Evolutionary conservation across 2,329 filamentous ascomycete species (phyloP).

Genomic region (Colletotrichum simmondsii): DNA sequence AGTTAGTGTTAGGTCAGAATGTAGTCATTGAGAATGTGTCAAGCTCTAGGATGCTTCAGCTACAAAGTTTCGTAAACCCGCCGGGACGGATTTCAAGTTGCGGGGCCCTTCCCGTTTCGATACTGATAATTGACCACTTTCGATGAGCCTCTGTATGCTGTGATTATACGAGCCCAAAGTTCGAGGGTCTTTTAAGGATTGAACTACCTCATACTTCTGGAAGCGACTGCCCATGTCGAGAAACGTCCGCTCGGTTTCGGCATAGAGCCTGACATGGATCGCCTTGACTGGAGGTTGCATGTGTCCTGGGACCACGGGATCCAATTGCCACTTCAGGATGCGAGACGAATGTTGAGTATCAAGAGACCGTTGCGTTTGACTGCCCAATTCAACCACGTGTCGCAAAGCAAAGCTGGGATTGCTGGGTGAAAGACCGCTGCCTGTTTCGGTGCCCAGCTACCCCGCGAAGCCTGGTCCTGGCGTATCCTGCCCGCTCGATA

Average conservation of each 20-base stretch:
- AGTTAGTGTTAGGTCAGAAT: too few species aligned
- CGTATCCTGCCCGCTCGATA: neutral
- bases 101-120: too few species aligned
- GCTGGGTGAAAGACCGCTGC: too few species aligned
- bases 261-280: neutral
- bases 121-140: too few species aligned
- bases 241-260: neutral
- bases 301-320: neutral
- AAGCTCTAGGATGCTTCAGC: too few species aligned
- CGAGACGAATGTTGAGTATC: neutral
- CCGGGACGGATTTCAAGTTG: too few species aligned
- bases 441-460: neutral
- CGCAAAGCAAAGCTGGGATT: neutral
- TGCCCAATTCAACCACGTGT: neutral
- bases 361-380: neutral
- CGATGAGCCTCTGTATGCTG: too few species aligned
- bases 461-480: neutral
- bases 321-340: neutral
- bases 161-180: neutral
- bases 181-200: neutral
- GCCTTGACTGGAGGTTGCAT: neutral
- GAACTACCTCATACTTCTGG: neutral
- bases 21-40: too few species aligned
- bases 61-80: too few species aligned
- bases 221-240: neutral